Conservation (phyloP, 768 basidiomycete species). For the Termitomyces sp. region DNA sequence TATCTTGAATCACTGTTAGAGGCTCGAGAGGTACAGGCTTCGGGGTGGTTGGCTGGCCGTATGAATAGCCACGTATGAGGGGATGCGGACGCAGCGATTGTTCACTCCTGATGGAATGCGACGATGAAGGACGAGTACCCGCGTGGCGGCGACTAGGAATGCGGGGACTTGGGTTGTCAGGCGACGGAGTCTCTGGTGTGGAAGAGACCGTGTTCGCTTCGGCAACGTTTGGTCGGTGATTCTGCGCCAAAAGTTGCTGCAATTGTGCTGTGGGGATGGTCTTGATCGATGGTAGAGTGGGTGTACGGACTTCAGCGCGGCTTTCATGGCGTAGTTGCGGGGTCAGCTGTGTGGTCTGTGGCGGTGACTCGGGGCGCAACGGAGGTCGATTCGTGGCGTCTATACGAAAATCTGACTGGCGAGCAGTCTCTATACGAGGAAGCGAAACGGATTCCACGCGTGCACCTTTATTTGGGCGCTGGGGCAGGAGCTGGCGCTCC, state of each 20-base stretch:
- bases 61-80: conserved; percentile 70
- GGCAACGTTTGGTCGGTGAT: conserved; percentile 1
- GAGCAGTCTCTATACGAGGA: conserved; percentile 32
- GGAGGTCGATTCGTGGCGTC: conserved; percentile 3
- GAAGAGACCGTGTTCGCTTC: background rate
- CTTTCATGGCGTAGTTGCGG: conserved; percentile 3
- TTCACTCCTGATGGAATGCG: conserved; percentile 43
- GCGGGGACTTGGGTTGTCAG: conserved; percentile 23
- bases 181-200: conserved; percentile 13
- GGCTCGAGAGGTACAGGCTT: conserved; percentile 54
- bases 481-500: conserved; percentile 8
- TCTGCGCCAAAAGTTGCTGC: conserved; percentile 8
- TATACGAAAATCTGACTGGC: conserved; percentile 27
- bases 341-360: background rate
- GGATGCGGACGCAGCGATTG: conserved; percentile 62
- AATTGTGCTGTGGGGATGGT: conserved; percentile 3
- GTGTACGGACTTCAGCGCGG: conserved; percentile 8
- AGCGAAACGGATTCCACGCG: conserved; percentile 14
- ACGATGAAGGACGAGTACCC: conserved; percentile 57
- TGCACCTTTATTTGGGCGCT: conserved; percentile 5
- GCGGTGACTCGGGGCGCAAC: background rate
- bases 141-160: conserved; percentile 33
- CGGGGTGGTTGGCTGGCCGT: conserved; percentile 43
- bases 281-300: conserved; percentile 14
- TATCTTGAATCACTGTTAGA: conserved; percentile 53